Evolutionary conservation across 148 eudicot genomes (phyloP), one percentile per base, ranked within the genome.

Genomic region (Silene conica): DNA sequence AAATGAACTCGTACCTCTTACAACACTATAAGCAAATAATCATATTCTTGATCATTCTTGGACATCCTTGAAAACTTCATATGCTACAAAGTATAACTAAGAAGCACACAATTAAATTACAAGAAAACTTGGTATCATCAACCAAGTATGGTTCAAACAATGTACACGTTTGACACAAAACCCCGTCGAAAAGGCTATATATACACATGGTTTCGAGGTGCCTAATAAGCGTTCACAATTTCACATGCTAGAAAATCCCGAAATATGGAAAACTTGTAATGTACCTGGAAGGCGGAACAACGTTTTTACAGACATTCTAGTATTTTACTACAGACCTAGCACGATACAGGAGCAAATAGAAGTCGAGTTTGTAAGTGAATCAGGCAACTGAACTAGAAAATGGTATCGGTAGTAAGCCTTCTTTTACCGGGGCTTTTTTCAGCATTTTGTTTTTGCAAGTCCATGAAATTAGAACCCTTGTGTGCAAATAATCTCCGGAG

Each of bases 391-490:
- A 20, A 69, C 72, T 69, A 92, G 77, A 89, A 91, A 52, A 91
- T 86, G 81, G 98, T 93, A 78, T 93, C 98, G 15, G 87, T 85
- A 3, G 86, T 89, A 70, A 91, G 90, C 89, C 87, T 88, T 69
- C 98, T 75, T 80, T 85, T 85, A 0, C 80, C 81, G 34, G 98
- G 98, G 70, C 87, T 79, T 81, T 81, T 91, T 84, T 88, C 97
- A n/a, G 80, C 69, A 10, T 87, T 69, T 78, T 93, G 98, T 85
- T 93, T 91, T 78, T 93, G 92, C 83, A 85, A 78, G 60, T 93
- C 98, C 98, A 93, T 93, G 86, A 93, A 93, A 66, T 79, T 77
- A 11, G 87, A 87, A 71, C 98, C 98, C 79, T 79, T 91, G 79
- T 89, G 85, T 50, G 98, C 97, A 68, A 88, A 93, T 71, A 93